A percentile compares a stretch with the other conserved stretches of the same genome.
These are phyloP conservation scores for Syncephalastrum contaminatum DNA, from an alignment of 371 early-diverging fungal species.

Conservation along the genomic window DNA sequence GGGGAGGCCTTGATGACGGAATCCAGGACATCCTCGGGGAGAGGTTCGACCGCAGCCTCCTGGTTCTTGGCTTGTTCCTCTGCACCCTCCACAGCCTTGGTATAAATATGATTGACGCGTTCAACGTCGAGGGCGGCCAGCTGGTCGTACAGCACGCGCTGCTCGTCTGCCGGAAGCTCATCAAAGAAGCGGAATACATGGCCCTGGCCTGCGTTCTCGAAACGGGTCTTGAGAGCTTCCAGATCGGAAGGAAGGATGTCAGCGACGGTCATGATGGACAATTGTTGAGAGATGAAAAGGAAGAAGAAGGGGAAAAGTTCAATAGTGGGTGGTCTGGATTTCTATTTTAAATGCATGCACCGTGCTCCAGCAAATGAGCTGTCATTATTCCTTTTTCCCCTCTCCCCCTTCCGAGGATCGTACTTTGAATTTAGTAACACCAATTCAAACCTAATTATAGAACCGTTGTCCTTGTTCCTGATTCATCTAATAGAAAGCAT, in stretches of 20 bases:
- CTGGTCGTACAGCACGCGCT: slow-evolving; percentile 62
- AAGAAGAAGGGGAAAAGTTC: background rate
- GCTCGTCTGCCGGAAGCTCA: slow-evolving; percentile 57
- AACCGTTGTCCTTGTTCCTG: no score
- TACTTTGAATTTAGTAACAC: no score
- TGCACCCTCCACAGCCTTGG: slow-evolving; percentile 62
- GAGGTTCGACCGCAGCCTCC: slow-evolving; percentile 64
- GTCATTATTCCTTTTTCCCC: background rate
- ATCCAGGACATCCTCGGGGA: slow-evolving; percentile 75
- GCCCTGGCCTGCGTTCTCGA: slow-evolving; percentile 79
- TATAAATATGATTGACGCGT: slow-evolving; percentile 78
- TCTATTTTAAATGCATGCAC: slow-evolving; percentile 1
- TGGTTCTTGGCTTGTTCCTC: slow-evolving; percentile 39
- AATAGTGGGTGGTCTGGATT: background rate
- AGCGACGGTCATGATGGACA: slow-evolving; percentile 17
- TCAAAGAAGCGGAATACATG: slow-evolving; percentile 88
- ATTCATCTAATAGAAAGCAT: no score
- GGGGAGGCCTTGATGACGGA: slow-evolving; percentile 63
- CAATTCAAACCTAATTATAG: no score
- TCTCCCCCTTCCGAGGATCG: background rate
- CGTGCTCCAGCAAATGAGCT: background rate
- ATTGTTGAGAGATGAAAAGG: background rate
- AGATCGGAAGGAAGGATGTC: slow-evolving; percentile 35
- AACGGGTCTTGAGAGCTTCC: slow-evolving; percentile 59
- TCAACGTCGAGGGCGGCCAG: slow-evolving; percentile 75